Evolutionary conservation across 495 filamentous ascomycete genomes (phyloP).

Genomic region (Penicillium antarcticum): DNA sequence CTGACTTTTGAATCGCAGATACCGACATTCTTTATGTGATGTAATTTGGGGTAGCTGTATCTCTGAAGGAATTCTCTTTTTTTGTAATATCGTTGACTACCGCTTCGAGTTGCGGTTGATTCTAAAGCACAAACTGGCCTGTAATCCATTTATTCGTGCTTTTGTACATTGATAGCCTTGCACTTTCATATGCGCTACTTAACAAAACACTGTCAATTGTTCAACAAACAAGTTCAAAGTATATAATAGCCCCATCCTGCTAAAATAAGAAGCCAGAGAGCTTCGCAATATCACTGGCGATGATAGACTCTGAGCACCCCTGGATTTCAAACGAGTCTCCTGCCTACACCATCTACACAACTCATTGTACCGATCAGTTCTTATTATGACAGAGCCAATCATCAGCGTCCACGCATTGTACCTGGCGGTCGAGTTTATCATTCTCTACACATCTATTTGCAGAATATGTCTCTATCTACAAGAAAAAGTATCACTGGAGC

Average conservation of each 20-base stretch:
- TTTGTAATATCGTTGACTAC: no score
- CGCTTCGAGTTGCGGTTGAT: no score
- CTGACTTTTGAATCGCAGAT: conserved; percentile 40
- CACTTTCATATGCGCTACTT: no score
- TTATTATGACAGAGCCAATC: conserved; percentile 35
- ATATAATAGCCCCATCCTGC: conserved; percentile 29
- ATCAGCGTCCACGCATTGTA: conserved; percentile 47
- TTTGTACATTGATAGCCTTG: no score
- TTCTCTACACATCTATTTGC: conserved; percentile 60
- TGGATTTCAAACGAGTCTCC: conserved; percentile 34
- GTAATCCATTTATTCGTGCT: no score
- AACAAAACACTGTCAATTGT: no score
- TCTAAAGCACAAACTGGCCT: no score
- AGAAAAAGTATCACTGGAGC: conserved; percentile 44
- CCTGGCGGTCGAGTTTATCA: conserved; percentile 53
- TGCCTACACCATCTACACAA: conserved; percentile 26
- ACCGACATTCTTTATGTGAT: conserved; percentile 64
- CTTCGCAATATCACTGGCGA: conserved; percentile 43
- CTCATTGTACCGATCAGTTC: conserved; percentile 38
- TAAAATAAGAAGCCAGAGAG: conserved; percentile 45
- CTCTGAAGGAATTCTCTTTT: no score
- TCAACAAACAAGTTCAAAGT: no score
- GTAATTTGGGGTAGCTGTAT: conserved; percentile 29
- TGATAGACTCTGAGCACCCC: conserved; percentile 20
- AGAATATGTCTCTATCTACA: conserved; percentile 58